Evolutionary conservation across 352 stramenopile species (phyloP).

Genomic region (Phytophthora sp.): DNA sequence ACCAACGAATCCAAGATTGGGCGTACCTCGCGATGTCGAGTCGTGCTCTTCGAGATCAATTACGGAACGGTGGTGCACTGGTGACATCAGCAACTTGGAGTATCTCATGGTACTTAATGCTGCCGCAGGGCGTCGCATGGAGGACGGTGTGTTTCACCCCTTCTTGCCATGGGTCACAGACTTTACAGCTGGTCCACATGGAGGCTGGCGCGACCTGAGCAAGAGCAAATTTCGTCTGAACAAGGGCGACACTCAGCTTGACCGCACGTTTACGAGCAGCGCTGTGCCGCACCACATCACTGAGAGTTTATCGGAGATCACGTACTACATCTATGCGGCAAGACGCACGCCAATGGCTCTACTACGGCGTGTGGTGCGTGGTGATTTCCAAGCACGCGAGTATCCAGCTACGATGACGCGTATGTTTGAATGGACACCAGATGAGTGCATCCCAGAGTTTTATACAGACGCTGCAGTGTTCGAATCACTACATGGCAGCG

Average conservation of each 20-base stretch:
- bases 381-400: slow-evolving; percentile 93
- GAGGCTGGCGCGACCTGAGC: slow-evolving; percentile 88
- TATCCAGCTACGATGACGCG: slow-evolving; percentile 91
- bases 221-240: slow-evolving; percentile 95
- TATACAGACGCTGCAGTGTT: slow-evolving; percentile 91
- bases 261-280: slow-evolving; percentile 90
- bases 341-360: slow-evolving; percentile 88
- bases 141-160: slow-evolving; percentile 87
- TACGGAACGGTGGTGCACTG: slow-evolving; percentile 89
- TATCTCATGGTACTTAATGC: slow-evolving; percentile 94
- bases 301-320: slow-evolving; percentile 95
- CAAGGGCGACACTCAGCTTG: slow-evolving; percentile 94
- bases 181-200: slow-evolving; percentile 59
- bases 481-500: slow-evolving; percentile 69
- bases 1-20: neutral
- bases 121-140: slow-evolving; percentile 84
- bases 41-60: slow-evolving; percentile 45
- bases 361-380: slow-evolving; percentile 87
- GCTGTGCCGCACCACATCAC: slow-evolving; percentile 93
- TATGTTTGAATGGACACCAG: slow-evolving; percentile 95
- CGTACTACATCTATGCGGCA: slow-evolving; percentile 96
- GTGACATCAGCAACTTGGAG: slow-evolving; percentile 92
- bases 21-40: slow-evolving; percentile 24
- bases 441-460: slow-evolving; percentile 97
- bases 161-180: slow-evolving; percentile 97